Percentiles rank a stretch among this genome's conserved stretches.
These are phyloP conservation scores for Trypanosoma cruzi DNA, from an alignment of 208 protist species.

Conservation along the genomic window DNA sequence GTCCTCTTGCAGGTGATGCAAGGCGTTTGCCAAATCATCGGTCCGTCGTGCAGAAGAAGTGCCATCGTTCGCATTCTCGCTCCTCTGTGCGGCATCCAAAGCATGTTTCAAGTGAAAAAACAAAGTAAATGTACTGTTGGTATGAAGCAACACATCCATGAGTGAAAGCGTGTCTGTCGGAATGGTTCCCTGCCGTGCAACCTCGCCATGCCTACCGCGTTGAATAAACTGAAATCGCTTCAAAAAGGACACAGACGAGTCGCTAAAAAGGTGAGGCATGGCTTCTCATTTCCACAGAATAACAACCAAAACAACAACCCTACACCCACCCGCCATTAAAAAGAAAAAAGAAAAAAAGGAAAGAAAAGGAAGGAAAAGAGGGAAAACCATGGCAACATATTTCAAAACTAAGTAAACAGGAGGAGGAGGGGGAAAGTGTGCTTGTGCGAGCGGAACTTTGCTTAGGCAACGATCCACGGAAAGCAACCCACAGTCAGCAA, in stretches of 20 bases:
- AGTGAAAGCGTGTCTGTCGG: conserved; percentile 41
- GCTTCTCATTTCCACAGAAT: background rate
- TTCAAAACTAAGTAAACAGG: no score
- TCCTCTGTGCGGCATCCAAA: background rate
- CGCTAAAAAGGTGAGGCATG: conserved; percentile 25
- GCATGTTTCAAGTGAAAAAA: conserved; percentile 11
- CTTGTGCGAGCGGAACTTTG: no score
- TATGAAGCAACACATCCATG: conserved; percentile 43
- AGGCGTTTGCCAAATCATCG: background rate
- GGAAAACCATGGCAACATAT: no score
- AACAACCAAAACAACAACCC: no score
- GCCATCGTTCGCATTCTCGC: no score
- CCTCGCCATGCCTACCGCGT: background rate
- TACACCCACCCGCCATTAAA: background rate
- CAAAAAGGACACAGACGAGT: conserved; percentile 22
- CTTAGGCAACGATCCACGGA: no score
- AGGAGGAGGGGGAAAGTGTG: no score
- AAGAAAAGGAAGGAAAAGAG: no score
- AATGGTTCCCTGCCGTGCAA: background rate
- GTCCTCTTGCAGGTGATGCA: conserved; percentile 6
- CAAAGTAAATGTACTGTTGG: conserved; percentile 38
- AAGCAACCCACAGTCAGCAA: no score
- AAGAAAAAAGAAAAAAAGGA: conserved; percentile 5
- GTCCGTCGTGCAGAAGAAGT: no score
- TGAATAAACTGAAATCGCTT: conserved; percentile 23